These are phyloP conservation scores for Pleurotus pulmonarius DNA, from an alignment of 768 basidiomycete species.

Conservation along the genomic window DNA sequence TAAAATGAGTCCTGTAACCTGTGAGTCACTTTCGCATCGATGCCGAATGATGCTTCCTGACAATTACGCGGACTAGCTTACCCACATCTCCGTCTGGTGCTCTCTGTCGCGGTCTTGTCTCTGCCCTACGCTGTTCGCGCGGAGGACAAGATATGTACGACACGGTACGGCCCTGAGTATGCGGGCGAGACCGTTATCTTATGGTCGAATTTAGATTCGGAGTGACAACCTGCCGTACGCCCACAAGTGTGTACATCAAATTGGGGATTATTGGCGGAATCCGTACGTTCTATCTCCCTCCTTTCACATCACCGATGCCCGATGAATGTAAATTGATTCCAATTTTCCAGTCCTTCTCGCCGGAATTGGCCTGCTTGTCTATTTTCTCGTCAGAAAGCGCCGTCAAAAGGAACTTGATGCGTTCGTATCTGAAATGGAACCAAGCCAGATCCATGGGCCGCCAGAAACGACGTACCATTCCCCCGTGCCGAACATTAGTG, in stretches of 20 bases:
- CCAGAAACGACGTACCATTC: background rate
- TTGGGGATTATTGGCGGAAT: background rate
- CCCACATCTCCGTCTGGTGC: background rate
- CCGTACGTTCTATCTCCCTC: background rate
- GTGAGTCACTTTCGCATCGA: background rate
- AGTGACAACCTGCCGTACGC: background rate
- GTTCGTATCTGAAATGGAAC: conserved; percentile 2
- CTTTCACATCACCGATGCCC: background rate
- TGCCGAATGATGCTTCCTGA: background rate
- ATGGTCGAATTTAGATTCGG: background rate
- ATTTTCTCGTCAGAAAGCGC: background rate
- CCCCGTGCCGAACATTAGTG: background rate
- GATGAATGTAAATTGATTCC: background rate
- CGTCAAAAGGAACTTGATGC: conserved; percentile 1
- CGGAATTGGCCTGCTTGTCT: background rate
- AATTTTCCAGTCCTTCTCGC: background rate
- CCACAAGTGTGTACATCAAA: background rate
- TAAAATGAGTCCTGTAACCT: background rate
- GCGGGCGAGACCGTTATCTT: background rate
- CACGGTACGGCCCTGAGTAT: background rate
- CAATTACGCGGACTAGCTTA: background rate
- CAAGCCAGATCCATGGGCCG: conserved; percentile 3
- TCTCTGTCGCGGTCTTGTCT: background rate
- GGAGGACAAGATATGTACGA: conserved; percentile 1
- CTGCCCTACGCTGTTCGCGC: background rate